Evolutionary conservation across 2,329 filamentous ascomycete species (phyloP).

Genomic region (Penicillium italicum): DNA sequence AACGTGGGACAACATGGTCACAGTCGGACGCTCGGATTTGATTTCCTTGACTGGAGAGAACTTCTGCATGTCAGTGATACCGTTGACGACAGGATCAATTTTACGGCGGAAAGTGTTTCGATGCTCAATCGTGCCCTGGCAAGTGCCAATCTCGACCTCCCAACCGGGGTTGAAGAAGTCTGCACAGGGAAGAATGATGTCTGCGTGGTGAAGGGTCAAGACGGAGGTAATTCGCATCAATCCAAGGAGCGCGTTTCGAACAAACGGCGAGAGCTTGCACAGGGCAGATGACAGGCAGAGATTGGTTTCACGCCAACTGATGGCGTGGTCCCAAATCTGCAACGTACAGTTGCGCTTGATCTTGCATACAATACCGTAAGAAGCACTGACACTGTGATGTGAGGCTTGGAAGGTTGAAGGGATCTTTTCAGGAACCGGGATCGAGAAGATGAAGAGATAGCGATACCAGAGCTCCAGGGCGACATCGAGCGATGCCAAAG

Average conservation of each 20-base stretch:
- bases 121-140: conserved; percentile 55
- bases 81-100: conserved; percentile 63
- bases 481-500: conserved; percentile 35
- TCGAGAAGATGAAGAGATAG: conserved; percentile 56
- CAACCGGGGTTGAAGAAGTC: conserved; percentile 64
- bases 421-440: conserved; percentile 54
- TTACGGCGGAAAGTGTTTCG: conserved; percentile 57
- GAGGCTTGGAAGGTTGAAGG: conserved; percentile 62
- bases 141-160: conserved; percentile 60
- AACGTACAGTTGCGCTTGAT: conserved; percentile 58
- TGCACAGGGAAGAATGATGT: conserved; percentile 55
- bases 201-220: conserved; percentile 54
- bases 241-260: conserved; percentile 48
- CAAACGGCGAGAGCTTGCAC: conserved; percentile 49
- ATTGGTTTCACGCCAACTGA: conserved; percentile 58
- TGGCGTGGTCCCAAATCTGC: conserved; percentile 63
- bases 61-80: conserved; percentile 61
- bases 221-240: conserved; percentile 49
- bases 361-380: conserved; percentile 61
- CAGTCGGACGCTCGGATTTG: conserved; percentile 57
- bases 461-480: conserved; percentile 42
- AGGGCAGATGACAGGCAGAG: conserved; percentile 50
- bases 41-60: conserved; percentile 60
- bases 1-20: conserved; percentile 62
- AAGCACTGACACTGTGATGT: conserved; percentile 59